Evolutionary conservation across 176 grass and related monocot species (phyloP).

Genomic region (Oryza australiensis): DNA sequence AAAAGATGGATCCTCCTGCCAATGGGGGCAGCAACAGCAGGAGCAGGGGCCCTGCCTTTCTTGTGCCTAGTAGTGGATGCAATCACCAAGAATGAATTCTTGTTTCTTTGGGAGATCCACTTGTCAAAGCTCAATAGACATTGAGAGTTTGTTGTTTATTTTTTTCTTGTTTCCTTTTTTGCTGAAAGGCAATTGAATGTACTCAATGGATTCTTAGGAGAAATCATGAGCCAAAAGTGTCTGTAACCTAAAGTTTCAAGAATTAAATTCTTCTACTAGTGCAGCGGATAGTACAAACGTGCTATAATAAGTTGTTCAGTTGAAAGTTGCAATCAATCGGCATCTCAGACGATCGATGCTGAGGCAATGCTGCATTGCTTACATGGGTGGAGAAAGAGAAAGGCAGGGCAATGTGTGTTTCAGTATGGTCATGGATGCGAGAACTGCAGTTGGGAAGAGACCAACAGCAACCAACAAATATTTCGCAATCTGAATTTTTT

Average conservation of each 20-base stretch:
- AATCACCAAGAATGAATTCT: constrained; percentile 24
- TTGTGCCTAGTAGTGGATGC: constrained; percentile 21
- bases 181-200: background rate
- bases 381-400: background rate
- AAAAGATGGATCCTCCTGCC: constrained; percentile 31
- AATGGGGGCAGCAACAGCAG: background rate
- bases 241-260: background rate
- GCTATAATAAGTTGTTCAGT: background rate
- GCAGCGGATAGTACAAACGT: background rate
- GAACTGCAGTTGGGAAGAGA: background rate
- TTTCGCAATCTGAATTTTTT: constrained; percentile 34
- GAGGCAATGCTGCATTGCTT: background rate
- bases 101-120: constrained; percentile 2
- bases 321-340: background rate
- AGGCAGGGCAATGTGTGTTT: background rate
- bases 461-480: constrained; percentile 40
- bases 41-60: background rate
- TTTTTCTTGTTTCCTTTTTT: background rate
- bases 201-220: background rate
- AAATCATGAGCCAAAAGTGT: background rate
- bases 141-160: background rate
- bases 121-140: constrained; percentile 4
- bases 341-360: background rate
- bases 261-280: background rate
- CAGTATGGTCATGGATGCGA: background rate